These are phyloP conservation scores for Prunus fruticosa DNA, from an alignment of 306 rosid genomes.

Conservation along the genomic window DNA sequence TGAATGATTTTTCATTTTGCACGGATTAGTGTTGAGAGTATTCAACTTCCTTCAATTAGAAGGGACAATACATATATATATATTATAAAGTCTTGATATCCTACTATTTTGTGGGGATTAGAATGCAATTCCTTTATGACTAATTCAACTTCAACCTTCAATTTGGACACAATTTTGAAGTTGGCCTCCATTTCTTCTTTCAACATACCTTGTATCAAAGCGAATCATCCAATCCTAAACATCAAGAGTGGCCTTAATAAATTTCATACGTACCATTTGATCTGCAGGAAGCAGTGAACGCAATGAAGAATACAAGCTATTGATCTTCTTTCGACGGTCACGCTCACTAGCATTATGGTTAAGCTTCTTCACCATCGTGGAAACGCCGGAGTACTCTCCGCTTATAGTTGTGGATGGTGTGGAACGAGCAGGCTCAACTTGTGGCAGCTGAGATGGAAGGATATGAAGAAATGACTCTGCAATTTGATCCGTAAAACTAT, in stretches of 20 bases:
- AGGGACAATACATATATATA: too few species aligned
- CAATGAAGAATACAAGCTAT: constrained; percentile 58
- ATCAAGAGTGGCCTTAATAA: neutral
- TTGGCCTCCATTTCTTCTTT: too few species aligned
- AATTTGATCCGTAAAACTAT: neutral
- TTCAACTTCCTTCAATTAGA: too few species aligned
- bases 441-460: constrained; percentile 1
- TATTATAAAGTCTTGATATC: too few species aligned
- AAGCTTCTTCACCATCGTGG: constrained; percentile 48
- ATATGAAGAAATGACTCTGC: constrained; percentile 13
- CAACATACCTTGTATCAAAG: neutral
- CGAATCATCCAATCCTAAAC: too few species aligned
- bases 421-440: neutral
- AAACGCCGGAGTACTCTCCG: neutral
- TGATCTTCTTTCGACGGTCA: constrained; percentile 81
- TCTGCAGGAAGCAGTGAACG: constrained; percentile 66
- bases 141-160: too few species aligned
- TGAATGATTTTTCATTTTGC: too few species aligned
- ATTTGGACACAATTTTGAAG: too few species aligned
- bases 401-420: neutral
- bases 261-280: constrained; percentile 44
- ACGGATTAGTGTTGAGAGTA: too few species aligned
- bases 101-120: too few species aligned
- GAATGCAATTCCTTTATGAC: too few species aligned
- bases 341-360: constrained; percentile 86